Conservation (phyloP, 2,329 filamentous ascomycete species). For the Scytalidium sp. region DNA sequence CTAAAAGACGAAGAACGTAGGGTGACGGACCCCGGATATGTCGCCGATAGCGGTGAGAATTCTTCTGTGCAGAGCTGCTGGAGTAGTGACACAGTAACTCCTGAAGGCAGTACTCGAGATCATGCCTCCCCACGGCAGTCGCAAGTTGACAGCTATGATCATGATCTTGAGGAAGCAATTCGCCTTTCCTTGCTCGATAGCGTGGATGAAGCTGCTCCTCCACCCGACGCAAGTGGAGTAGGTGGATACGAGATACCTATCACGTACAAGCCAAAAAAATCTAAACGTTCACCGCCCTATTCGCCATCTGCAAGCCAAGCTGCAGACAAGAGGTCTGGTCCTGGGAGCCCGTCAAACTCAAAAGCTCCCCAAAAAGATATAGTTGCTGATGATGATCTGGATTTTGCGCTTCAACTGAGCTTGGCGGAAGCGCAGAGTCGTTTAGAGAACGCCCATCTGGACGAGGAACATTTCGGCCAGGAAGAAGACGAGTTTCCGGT, state of each 20-base stretch:
- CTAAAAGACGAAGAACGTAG: constrained; percentile 54
- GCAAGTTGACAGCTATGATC: constrained; percentile 47
- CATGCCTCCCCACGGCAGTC: constrained; percentile 20
- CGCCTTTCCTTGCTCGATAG: constrained; percentile 58
- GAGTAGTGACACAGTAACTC: constrained; percentile 46
- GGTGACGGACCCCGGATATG: constrained; percentile 47
- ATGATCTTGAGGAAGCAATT: constrained; percentile 62
- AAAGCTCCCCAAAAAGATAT: constrained; percentile 1
- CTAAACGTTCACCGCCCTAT: constrained; percentile 34
- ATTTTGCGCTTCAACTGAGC: constrained; percentile 58
- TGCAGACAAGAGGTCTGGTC: constrained; percentile 12
- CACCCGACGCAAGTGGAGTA: constrained; percentile 42
- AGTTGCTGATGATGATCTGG: constrained; percentile 49
- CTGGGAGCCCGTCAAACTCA: constrained; percentile 5
- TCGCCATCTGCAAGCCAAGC: constrained; percentile 32
- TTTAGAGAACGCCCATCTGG: constrained; percentile 22
- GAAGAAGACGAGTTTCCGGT: constrained; percentile 38
- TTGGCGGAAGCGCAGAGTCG: constrained; percentile 49
- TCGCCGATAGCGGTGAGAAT: constrained; percentile 41
- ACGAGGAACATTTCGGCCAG: constrained; percentile 13
- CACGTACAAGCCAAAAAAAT: constrained; percentile 43
- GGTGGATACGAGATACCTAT: constrained; percentile 51
- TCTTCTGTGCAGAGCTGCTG: constrained; percentile 27
- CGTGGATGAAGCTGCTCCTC: constrained; percentile 43
- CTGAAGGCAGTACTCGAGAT: constrained; percentile 50